Evolutionary conservation across 2,329 filamentous ascomycete species (phyloP), one percentile per base, ranked within the genome.

Genomic region (Hypoxylon sp.): DNA sequence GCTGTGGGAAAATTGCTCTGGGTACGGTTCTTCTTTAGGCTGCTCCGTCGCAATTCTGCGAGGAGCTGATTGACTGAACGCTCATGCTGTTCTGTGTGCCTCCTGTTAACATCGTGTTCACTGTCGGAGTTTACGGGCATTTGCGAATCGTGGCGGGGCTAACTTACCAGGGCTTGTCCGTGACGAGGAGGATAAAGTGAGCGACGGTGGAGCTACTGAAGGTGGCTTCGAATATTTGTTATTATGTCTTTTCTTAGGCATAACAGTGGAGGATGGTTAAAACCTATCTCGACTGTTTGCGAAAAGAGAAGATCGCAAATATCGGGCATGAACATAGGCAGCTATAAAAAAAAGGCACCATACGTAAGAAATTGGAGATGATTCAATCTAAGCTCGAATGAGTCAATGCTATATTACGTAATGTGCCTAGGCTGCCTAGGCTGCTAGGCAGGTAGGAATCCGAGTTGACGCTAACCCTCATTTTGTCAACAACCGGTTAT

Each of bases 231-330:
- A 87, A 74, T 86, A 88, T 75, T 82, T 83, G 73, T 79, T 74
- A 72, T 84, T 82, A 62, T 86, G 84, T 79, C 87, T 83, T 84
- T 90, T 90, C 83, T 90, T 90, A 80, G 88, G 87, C 88, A 91
- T 91, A 74, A 74, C 76, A 76, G 67, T 71, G 55, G 67, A 70
- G 55, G 51, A 47, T 47, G 35, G 58, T 22, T 24, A 50, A 56
- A 46, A 68, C 62, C 53, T 51, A 54, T 59, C 68, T 70, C 59
- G 48, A 63, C 65, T 70, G 63, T 60, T 66, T 70, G 72, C 69
- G 68, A 71, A 71, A 68, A 70, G 63, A 37, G 54, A n/a, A 42
- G 6, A 37, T 67, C 59, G 58, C 63, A 71, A 44, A 69, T 35
- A 35, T 58, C 22, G 17, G 17, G 44, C 17, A 56, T 42, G 26